phyloP scores from a whole-genome alignment of 805 yeast species.

The Scheffersomyces coipomensis region DNA sequence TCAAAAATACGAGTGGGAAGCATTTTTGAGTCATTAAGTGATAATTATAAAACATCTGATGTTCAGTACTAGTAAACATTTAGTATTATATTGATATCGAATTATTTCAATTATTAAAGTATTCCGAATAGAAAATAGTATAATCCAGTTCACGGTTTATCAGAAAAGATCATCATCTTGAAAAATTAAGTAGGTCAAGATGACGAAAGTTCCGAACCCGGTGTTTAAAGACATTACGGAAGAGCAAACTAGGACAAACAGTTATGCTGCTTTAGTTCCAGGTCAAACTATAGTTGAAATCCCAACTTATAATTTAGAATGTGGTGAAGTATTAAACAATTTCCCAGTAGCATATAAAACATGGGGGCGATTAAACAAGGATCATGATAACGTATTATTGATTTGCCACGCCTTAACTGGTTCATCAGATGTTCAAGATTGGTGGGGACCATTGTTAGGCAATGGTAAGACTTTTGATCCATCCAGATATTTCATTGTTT shows the following conservation, averaged over 20 bases:
- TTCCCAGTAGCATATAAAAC: constrained; percentile 95
- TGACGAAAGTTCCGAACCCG: constrained; percentile 8
- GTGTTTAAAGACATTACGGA: constrained; percentile 40
- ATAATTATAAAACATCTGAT: constrained; percentile 3
- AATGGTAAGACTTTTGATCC: constrained; percentile 89
- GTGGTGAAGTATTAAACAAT: constrained; percentile 68
- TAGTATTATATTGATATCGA: constrained; percentile 14
- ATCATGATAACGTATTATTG: constrained; percentile 75
- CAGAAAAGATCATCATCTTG: too few species aligned
- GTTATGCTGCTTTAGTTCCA: constrained; percentile 65
- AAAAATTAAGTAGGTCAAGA: too few species aligned
- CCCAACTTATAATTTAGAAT: constrained; percentile 73
- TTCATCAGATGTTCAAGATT: constrained; percentile 89
- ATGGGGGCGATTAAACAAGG: constrained; percentile 83
- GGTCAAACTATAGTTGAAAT: constrained; percentile 78
- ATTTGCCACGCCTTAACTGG: constrained; percentile 97
- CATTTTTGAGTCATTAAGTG: neutral
- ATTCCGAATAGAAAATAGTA: too few species aligned
- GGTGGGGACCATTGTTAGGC: constrained; percentile 99
- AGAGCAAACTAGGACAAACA: constrained; percentile 55
- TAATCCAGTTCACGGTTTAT: too few species aligned
- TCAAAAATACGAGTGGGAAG: too few species aligned
- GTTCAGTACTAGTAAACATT: constrained; percentile 15
- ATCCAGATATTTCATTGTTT: constrained; percentile 76
- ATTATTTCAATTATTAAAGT: too few species aligned